Evolutionary conservation across 2,329 filamentous ascomycete species (phyloP), one percentile per base, ranked within the genome.

Genomic region (Fusarium tricinctum): DNA sequence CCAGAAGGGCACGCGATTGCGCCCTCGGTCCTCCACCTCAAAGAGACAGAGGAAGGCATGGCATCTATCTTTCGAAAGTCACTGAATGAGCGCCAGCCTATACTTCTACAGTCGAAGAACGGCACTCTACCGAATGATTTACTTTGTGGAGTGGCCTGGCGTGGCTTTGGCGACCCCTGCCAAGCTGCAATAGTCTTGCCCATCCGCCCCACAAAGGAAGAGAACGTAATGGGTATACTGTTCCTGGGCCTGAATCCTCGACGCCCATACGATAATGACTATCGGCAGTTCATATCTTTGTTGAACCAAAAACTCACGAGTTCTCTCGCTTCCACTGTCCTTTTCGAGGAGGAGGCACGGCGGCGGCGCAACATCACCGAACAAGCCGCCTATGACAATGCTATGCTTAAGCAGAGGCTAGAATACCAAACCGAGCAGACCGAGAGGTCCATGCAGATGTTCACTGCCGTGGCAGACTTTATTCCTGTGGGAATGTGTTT

Each of bases 401-500:
- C 89, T 26, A 85, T 89, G 74, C 83, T 92, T 10, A 88, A 88
- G 17, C 85, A 90, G 69, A 87, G 91, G 71, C 81, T 93, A 26
- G 88, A 87, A 17, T 84, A 86, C 30, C 82, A 83, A 71, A 85
- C 81, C 13, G 81, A 82, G 58, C 82, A 85, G 67, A 79, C 82
- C 4, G 81, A 80, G n/a, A 80, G 84, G 59, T 83, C 85, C 44
- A 87, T 91, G 57, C 86, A 87, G 32, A 87, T 89, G 55, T 92
- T 93, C 68, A 88, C 89, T 9, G 83, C 88, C 7, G 90, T 93
- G 78, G 89, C 91, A 3, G 90, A 92, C 70, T 89, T 92, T 51
- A 89, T 91, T 3, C 91, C 91, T 0, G 88, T 92, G 2, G 91
- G 91, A 19, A 89, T 93, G 79, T 92, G 90, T 72, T 91, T 93